These are phyloP conservation scores for Tulasnella sp. DNA, from an alignment of 768 basidiomycete genomes.

Conservation along the genomic window DNA sequence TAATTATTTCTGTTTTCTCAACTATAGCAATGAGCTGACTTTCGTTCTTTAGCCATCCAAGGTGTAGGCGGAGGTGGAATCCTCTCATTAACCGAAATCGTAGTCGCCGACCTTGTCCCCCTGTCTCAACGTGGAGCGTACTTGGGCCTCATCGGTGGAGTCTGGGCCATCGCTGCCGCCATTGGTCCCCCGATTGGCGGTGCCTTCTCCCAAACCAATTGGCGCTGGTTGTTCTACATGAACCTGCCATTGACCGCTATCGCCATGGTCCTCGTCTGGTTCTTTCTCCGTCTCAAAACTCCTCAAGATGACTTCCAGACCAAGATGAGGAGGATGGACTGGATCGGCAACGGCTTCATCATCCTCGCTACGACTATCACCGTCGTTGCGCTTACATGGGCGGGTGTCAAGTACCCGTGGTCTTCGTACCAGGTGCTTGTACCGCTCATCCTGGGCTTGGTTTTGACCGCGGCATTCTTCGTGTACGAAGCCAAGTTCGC, in stretches of 20 bases:
- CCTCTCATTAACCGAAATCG: slow-evolving; percentile 35
- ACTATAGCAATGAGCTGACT: too few species aligned
- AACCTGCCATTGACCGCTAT: slow-evolving; percentile 18
- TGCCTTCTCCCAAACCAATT: slow-evolving; percentile 30
- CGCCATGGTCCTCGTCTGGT: slow-evolving; percentile 17
- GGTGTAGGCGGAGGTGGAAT: slow-evolving; percentile 37
- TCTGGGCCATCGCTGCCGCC: slow-evolving; percentile 34
- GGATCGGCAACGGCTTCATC: slow-evolving; percentile 37
- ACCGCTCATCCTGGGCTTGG: slow-evolving; percentile 39
- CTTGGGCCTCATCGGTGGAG: slow-evolving; percentile 28
- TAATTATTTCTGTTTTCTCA: background rate
- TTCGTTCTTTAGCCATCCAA: slow-evolving; percentile 26
- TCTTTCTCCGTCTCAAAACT: slow-evolving; percentile 17
- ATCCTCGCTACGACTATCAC: slow-evolving; percentile 32
- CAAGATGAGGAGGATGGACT: slow-evolving; percentile 8
- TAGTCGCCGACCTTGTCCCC: slow-evolving; percentile 42
- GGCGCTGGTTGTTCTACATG: slow-evolving; percentile 40
- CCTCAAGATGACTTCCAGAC: slow-evolving; percentile 6
- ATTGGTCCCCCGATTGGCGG: slow-evolving; percentile 35
- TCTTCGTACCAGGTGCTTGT: slow-evolving; percentile 34
- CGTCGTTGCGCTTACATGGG: slow-evolving; percentile 43
- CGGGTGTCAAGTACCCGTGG: slow-evolving; percentile 42
- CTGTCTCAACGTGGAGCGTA: slow-evolving; percentile 40
- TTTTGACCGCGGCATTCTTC: slow-evolving; percentile 35
- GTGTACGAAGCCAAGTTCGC: slow-evolving; percentile 34